Conservation (phyloP, 148 eudicot genomes). For the Rhododendron williamsianum region DNA sequence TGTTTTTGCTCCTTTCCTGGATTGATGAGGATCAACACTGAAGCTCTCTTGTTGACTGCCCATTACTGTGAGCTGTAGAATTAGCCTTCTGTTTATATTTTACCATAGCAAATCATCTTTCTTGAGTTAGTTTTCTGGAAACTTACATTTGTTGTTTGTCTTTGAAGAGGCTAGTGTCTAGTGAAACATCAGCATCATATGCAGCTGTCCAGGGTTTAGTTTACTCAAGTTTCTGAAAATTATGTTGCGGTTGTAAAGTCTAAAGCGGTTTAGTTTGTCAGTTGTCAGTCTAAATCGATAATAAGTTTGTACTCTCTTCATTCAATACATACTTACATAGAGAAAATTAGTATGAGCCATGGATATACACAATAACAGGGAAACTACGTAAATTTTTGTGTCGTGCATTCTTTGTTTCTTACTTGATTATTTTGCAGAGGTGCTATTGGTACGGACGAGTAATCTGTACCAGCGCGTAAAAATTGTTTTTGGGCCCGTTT, state of each 20-base stretch:
- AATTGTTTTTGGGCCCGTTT: no score
- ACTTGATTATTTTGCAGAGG: no score
- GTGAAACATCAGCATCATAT: not conserved
- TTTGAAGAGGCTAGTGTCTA: not conserved
- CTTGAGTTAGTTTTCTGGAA: not conserved
- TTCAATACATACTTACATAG: no score
- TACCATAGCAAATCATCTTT: not conserved
- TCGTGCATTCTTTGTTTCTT: no score
- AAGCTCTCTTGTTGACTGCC: not conserved
- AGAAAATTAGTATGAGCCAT: no score
- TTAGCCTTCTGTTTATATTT: not conserved
- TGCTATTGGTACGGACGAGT: no score
- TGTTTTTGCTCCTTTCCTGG: not conserved
- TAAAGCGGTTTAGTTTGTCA: not conserved
- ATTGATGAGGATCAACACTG: not conserved
- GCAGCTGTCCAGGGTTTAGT: not conserved
- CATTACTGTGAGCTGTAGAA: not conserved
- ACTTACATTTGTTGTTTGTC: not conserved
- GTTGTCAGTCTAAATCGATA: no score
- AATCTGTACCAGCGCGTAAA: no score
- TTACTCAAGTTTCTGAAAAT: not conserved
- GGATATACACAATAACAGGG: no score
- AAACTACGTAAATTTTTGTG: no score
- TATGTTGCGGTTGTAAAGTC: not conserved
- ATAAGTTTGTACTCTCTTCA: no score